Evolutionary conservation across 176 grass and related monocot genomes (phyloP), one percentile per base, ranked within the genome.

Genomic region (Oropetium thomaeum): DNA sequence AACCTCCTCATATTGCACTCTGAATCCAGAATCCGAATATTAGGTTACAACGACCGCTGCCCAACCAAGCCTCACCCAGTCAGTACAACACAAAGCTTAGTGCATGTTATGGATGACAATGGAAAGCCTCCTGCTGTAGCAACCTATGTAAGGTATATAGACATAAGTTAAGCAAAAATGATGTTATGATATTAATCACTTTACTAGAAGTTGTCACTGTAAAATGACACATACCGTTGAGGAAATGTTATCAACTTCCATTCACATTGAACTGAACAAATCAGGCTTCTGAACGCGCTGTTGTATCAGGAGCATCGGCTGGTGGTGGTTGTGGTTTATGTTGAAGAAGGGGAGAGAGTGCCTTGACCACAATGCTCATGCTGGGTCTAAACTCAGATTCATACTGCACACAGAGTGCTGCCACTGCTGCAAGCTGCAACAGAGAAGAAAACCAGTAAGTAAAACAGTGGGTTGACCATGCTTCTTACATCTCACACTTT

Each of bases 341-440:
- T 43, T 80, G 75, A 52, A 96, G 77, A 76, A 96, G 89, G 17
- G 92, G 89, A 19, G 84, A 92, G 49, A 96, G 89, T 6, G 89
- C 92, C 81, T 96, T 92, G 32, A 96, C 89, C 14, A 96, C 86
- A 31, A 96, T 96, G 78, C 89, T 96, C 92, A 96, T 96, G 65
- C 84, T 96, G 69, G 92, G 92, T 74, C 92, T 96, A 37, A 89
- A 92, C 74, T 96, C 92, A 49, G 84, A 73, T 67, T 96, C 92
- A 30, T 89, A 96, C 35, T 96, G 92, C 70, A 92, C 86, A 16
- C 92, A 96, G 17, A 96, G 83, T 60, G 92, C 92, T 1, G 89
- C 89, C 33, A 96, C 86, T 0, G 92, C 89, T 12, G 92, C 92
- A 31, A 96, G 86, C 92, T 96, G 77, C 69, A 85, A 80, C 2